Evolutionary conservation across 2,329 filamentous ascomycete species (phyloP), one percentile per base, ranked within the genome.

Genomic region (Elsinoe arachidis): DNA sequence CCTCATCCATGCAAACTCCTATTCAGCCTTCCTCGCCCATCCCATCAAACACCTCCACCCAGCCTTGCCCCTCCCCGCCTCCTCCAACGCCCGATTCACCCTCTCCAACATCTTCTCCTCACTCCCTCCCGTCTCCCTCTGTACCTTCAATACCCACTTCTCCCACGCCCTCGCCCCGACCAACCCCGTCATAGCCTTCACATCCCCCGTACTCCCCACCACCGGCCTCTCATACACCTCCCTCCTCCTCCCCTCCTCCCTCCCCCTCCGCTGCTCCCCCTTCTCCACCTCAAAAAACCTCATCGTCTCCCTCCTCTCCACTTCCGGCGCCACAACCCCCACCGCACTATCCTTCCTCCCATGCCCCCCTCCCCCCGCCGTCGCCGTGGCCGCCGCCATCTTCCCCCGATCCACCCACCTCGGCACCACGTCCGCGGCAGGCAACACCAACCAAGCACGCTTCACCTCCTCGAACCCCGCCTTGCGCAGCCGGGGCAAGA

Each of bases 121-220:
- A 34, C 77, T 76, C 68, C 89, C 85, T 23, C 88, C 87, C 67
- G 89, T 93, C 76, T 96, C 91, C 74, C 86, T 81, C 74, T 93
- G 88, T 66, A 92, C 80, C 67, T 90, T 88, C 63, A 96, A 75
- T 70, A 97, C 81, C 93, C 93, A 99, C 70, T 89, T 87, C 79
- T 99, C 93, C 92, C 91, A 99, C 69, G 85, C 85, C 85, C 90
- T 93, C 23, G 87, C 85, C 3, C 90, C 93, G 0, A 92, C 83
- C 39, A 97, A 74, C 17, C 91, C 91, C 11, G 88, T 87, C 62
- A 96, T 77, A 39, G 68, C 69, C 17, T 66, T 64, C n/a, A 70
- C 68, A 46, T 69, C 68, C 21, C 61, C 61, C 7, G 69, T 70
- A 52, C 64, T 69, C 33, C 70, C 70, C 17, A 67, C 68, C 43